Conservation (phyloP, 805 yeast genomes). For the Pichia gijzeniarum region DNA sequence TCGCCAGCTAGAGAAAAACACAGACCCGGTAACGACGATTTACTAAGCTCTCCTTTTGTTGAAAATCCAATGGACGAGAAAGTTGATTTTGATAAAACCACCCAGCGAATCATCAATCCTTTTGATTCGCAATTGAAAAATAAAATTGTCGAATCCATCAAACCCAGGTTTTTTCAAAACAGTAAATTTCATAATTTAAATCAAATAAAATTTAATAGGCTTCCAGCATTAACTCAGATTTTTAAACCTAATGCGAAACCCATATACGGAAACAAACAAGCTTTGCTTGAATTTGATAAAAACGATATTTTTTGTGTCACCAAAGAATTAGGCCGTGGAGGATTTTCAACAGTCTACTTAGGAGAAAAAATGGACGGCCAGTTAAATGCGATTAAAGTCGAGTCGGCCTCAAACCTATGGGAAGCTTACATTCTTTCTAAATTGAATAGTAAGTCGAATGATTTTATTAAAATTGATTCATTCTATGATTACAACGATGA, state of each 20-base stretch:
- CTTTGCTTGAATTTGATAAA: conserved; percentile 37
- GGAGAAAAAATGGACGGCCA: conserved; percentile 55
- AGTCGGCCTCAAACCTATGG: conserved; percentile 67
- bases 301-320: conserved; percentile 43
- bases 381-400: conserved; percentile 64
- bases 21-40: conserved; percentile 17
- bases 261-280: conserved; percentile 28
- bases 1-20: conserved; percentile 25
- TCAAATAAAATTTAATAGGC: conserved; percentile 11
- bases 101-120: conserved; percentile 30
- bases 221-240: conserved; percentile 14
- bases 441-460: conserved; percentile 37
- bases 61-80: conserved; percentile 20
- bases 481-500: conserved; percentile 59
- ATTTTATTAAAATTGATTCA: conserved; percentile 40
- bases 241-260: conserved; percentile 19
- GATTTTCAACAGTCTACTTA: conserved; percentile 68
- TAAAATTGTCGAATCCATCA: not conserved
- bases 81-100: not conserved
- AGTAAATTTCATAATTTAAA: conserved; percentile 23
- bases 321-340: conserved; percentile 70
- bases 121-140: conserved; percentile 36
- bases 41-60: conserved; percentile 44
- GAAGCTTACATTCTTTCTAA: conserved; percentile 69
- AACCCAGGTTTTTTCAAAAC: conserved; percentile 16